A percentile compares a stretch with the other conserved stretches of the same genome.
Conservation (phyloP, 2,329 filamentous ascomycete genomes). For the Tolypocladium amazonense region DNA sequence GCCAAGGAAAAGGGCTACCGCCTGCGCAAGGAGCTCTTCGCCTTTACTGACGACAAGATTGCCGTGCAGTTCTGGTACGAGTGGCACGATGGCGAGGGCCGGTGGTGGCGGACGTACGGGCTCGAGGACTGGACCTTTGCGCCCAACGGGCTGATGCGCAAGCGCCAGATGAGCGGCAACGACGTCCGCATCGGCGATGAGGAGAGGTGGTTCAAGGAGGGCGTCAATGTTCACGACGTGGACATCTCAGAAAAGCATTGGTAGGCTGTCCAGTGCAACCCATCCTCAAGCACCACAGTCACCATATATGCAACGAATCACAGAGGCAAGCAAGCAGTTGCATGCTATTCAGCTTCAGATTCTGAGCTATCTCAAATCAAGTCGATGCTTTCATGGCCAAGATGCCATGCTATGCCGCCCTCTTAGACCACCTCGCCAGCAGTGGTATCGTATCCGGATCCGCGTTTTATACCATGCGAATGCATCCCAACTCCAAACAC, state of each 20-base stretch:
- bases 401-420: background rate
- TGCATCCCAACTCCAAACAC: background rate
- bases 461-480: background rate
- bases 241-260: slow-evolving; percentile 59
- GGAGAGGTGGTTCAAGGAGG: slow-evolving; percentile 61
- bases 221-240: slow-evolving; percentile 57
- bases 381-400: background rate
- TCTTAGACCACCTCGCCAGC: background rate
- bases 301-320: background rate
- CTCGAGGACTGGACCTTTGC: slow-evolving; percentile 73
- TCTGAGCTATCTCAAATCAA: background rate
- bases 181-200: slow-evolving; percentile 51
- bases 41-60: slow-evolving; percentile 64
- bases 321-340: background rate
- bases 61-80: slow-evolving; percentile 92
- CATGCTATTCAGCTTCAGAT: background rate
- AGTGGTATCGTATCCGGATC: background rate
- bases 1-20: slow-evolving; percentile 58
- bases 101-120: slow-evolving; percentile 84
- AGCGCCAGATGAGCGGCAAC: slow-evolving; percentile 68
- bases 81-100: slow-evolving; percentile 56
- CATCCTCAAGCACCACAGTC: background rate
- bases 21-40: slow-evolving; percentile 75
- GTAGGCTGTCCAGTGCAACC: slow-evolving; percentile 22
- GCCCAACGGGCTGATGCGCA: slow-evolving; percentile 58